Evolutionary conservation across 345 rosid genomes (phyloP).

Genomic region (Turritis glabra): DNA sequence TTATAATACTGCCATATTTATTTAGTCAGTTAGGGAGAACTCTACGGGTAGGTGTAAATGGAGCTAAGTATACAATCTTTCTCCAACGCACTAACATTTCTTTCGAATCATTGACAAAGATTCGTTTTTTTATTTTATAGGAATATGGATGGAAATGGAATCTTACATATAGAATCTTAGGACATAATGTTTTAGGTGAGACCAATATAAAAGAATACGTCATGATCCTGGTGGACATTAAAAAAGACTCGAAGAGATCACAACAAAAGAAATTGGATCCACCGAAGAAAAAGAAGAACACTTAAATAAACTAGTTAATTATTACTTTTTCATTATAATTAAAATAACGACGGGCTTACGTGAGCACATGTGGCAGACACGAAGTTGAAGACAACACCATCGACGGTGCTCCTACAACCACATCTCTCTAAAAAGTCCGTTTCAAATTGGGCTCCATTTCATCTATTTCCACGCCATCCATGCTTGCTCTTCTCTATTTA

Average conservation of each 20-base stretch:
- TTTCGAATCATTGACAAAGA: slow-evolving; percentile 31
- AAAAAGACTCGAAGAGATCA: slow-evolving; percentile 18
- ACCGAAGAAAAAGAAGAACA: not conserved
- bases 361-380: slow-evolving; percentile 46
- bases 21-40: slow-evolving; percentile 13
- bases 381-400: slow-evolving; percentile 40
- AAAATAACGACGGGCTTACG: slow-evolving; percentile 29
- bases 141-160: slow-evolving; percentile 39
- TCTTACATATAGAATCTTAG: slow-evolving; percentile 43
- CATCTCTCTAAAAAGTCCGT: slow-evolving; percentile 31
- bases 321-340: not conserved
- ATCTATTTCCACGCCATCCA: slow-evolving; percentile 18
- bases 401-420: slow-evolving; percentile 33
- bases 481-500: slow-evolving; percentile 14
- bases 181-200: slow-evolving; percentile 45
- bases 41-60: slow-evolving; percentile 29
- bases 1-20: not conserved
- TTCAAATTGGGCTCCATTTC: slow-evolving; percentile 34
- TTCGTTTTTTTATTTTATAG: slow-evolving; percentile 17
- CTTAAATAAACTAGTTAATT: slow-evolving; percentile 1
- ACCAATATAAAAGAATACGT: slow-evolving; percentile 40
- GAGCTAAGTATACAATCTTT: slow-evolving; percentile 25
- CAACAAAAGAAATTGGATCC: slow-evolving; percentile 35
- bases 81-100: slow-evolving; percentile 27
- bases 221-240: slow-evolving; percentile 35